Conservation (phyloP, 2,329 filamentous ascomycete genomes). For the Beauveria medogensis region DNA sequence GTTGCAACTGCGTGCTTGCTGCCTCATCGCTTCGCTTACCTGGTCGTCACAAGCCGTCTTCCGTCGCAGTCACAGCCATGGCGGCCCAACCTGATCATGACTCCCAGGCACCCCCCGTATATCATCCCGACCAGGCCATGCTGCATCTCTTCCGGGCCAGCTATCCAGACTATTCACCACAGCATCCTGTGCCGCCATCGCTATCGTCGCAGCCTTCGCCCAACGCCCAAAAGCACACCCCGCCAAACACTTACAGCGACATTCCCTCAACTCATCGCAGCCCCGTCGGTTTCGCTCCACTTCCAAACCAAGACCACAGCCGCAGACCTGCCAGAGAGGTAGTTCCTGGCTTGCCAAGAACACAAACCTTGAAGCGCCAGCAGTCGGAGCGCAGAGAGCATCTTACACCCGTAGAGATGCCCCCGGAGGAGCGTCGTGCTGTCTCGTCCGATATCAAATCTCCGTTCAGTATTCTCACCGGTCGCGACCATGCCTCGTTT, state of each 20-base stretch:
- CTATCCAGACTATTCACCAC: not conserved
- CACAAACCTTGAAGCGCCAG: slow-evolving; percentile 74
- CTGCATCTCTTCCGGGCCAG: not conserved
- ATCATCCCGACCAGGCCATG: slow-evolving; percentile 4
- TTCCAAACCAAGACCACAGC: not conserved
- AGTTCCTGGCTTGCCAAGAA: slow-evolving; percentile 69
- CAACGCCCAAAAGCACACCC: not conserved
- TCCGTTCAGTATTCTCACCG: not conserved
- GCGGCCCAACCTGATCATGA: slow-evolving; percentile 4
- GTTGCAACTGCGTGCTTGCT: not conserved
- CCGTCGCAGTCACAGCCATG: not conserved
- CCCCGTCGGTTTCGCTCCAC: not conserved
- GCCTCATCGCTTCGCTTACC: not conserved
- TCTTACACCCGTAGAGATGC: slow-evolving; percentile 57
- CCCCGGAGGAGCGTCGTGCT: slow-evolving; percentile 61
- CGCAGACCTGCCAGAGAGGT: slow-evolving; percentile 38
- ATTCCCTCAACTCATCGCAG: slow-evolving; percentile 10
- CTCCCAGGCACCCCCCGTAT: not conserved
- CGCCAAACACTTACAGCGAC: slow-evolving; percentile 30
- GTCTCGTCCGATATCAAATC: slow-evolving; percentile 48
- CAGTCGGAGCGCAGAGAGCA: slow-evolving; percentile 71
- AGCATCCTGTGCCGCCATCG: not conserved
- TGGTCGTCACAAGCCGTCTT: not conserved
- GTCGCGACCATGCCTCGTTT: slow-evolving; percentile 1
- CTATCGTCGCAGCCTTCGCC: not conserved